Conservation (phyloP, 352 stramenopile species). For the Phytophthora crassamura region DNA sequence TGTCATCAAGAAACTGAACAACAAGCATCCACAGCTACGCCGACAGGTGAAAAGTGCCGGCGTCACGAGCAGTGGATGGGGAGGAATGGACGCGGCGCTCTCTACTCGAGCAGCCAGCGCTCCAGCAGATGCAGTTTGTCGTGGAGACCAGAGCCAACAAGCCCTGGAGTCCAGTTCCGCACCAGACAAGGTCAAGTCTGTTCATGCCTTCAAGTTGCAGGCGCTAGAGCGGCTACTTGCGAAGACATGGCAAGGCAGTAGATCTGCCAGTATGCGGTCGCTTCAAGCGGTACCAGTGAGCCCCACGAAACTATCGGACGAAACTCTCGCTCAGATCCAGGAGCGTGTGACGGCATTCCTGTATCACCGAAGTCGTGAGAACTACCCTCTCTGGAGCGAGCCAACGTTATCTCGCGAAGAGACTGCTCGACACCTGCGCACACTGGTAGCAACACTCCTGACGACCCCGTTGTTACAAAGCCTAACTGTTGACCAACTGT, state of each 20-base stretch:
- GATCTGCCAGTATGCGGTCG: slow-evolving; percentile 11
- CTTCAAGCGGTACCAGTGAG: slow-evolving; percentile 13
- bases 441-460: slow-evolving; percentile 39
- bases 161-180: slow-evolving; percentile 6
- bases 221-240: slow-evolving; percentile 56
- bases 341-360: slow-evolving; percentile 62
- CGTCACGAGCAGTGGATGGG: background rate
- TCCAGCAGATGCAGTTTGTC: slow-evolving; percentile 5
- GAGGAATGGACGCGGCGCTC: background rate
- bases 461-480: slow-evolving; percentile 37
- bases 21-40: slow-evolving; percentile 7
- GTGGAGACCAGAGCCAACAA: slow-evolving; percentile 19
- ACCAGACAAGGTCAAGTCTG: slow-evolving; percentile 39
- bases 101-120: slow-evolving; percentile 19
- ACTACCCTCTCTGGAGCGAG: slow-evolving; percentile 68
- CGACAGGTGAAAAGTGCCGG: slow-evolving; percentile 25
- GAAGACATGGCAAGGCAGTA: slow-evolving; percentile 29
- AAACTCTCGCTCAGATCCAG: slow-evolving; percentile 50
- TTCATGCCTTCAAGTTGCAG: slow-evolving; percentile 68
- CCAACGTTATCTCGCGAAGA: slow-evolving; percentile 55
- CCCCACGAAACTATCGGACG: slow-evolving; percentile 32
- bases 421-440: slow-evolving; percentile 51
- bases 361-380: slow-evolving; percentile 63
- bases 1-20: slow-evolving; percentile 7
- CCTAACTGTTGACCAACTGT: slow-evolving; percentile 58